A percentile compares a stretch with the other conserved stretches of the same genome.
Conservation (phyloP, 139 green algal genomes). For the Nannochloris sp. region DNA sequence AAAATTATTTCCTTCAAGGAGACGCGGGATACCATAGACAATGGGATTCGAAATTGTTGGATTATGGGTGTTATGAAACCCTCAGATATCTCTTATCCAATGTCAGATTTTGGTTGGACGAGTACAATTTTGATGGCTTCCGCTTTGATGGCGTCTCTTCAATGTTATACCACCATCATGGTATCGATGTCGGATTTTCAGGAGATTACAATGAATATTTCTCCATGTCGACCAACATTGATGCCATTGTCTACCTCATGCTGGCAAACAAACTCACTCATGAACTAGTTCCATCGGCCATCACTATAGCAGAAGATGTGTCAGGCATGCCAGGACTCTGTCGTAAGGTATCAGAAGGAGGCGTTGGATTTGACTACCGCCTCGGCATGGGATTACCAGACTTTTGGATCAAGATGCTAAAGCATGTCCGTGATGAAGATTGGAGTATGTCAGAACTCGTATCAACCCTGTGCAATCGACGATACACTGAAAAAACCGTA, state of each 20-base stretch:
- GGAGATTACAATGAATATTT: conserved; percentile 57
- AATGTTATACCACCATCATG: conserved; percentile 98
- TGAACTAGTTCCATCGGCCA: conserved; percentile 44
- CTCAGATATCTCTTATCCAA: conserved; percentile 91
- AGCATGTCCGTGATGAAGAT: conserved; percentile 74
- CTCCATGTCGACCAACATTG: conserved; percentile 70
- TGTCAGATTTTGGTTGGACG: conserved; percentile 89
- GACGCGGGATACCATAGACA: conserved; percentile 75
- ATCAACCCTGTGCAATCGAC: conserved; percentile 74
- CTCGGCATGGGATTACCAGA: conserved; percentile 92
- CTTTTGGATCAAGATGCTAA: conserved; percentile 67
- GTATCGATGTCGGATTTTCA: conserved; percentile 74
- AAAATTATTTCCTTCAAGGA: conserved; percentile 81
- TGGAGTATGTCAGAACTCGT: conserved; percentile 78
- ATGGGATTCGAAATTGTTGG: conserved; percentile 85
- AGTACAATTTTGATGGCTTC: conserved; percentile 91
- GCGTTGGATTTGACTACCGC: conserved; percentile 86
- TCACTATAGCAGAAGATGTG: conserved; percentile 92
- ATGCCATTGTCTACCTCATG: conserved; percentile 94
- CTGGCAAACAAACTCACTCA: conserved; percentile 84
- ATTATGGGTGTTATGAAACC: conserved; percentile 78
- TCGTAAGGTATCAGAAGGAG: conserved; percentile 73
- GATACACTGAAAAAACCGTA: conserved; percentile 72
- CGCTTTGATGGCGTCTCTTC: conserved; percentile 92
- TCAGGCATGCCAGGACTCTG: conserved; percentile 87